phyloP scores from a whole-genome alignment of 2,329 filamentous ascomycete species.

The Aspergillus terreus region DNA sequence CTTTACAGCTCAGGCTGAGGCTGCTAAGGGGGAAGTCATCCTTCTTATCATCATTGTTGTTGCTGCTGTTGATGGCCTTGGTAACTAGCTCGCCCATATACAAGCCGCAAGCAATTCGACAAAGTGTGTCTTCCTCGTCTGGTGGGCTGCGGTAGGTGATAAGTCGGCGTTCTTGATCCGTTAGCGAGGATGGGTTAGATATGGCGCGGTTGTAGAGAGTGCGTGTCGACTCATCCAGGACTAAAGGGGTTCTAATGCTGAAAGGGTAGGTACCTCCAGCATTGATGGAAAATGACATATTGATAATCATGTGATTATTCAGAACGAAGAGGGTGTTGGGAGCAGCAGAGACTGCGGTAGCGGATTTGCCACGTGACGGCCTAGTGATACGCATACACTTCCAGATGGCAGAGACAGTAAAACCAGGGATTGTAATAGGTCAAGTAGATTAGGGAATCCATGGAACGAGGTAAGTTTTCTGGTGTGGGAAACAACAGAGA shows the following conservation, averaged over 20 bases:
- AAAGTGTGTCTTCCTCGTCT: slow-evolving; percentile 13
- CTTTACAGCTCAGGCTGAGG: slow-evolving; percentile 2
- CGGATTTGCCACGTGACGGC: too few species aligned
- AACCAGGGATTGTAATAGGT: too few species aligned
- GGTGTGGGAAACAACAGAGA: too few species aligned
- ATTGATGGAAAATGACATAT: neutral
- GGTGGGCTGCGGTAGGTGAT: slow-evolving; percentile 9
- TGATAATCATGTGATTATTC: neutral
- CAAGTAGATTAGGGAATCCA: too few species aligned
- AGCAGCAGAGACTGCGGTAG: too few species aligned
- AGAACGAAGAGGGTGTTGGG: neutral
- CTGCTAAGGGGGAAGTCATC: slow-evolving; percentile 1
- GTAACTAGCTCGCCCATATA: slow-evolving; percentile 10
- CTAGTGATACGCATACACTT: too few species aligned
- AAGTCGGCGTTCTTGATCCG: slow-evolving; percentile 12
- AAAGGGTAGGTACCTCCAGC: neutral
- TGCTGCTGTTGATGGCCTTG: slow-evolving; percentile 9
- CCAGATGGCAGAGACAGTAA: too few species aligned
- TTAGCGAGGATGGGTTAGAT: slow-evolving; percentile 13
- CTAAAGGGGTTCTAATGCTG: slow-evolving; percentile 7
- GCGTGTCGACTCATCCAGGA: slow-evolving; percentile 13
- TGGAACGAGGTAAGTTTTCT: too few species aligned
- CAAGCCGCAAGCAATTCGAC: slow-evolving; percentile 11
- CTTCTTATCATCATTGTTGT: neutral
- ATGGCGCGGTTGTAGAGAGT: slow-evolving; percentile 16